Percentiles rank a stretch among this genome's conserved stretches.
phyloP scores from a whole-genome alignment of 345 rosid species.

The Syzygium aromaticum region DNA sequence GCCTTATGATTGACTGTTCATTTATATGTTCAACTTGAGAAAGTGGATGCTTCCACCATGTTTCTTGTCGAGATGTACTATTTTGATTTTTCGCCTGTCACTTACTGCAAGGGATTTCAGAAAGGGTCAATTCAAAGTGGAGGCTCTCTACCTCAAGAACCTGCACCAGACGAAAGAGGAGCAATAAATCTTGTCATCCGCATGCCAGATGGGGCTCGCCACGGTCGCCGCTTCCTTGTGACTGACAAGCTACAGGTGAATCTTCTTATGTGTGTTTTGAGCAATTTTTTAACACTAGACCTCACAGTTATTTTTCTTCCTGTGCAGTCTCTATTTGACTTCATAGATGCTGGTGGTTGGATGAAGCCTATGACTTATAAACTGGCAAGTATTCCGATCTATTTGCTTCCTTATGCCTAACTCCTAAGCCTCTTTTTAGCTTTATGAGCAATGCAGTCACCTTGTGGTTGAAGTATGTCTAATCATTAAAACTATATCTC shows the following conservation, averaged over 20 bases:
- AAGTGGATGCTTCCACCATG: neutral
- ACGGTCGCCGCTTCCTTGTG: constrained; percentile 67
- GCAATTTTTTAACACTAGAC: neutral
- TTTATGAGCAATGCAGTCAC: neutral
- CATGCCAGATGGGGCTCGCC: constrained; percentile 83
- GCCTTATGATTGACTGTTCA: neutral
- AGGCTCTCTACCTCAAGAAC: constrained; percentile 47
- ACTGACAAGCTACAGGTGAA: constrained; percentile 78
- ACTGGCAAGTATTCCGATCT: constrained; percentile 40
- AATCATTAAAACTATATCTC: neutral
- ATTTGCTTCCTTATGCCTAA: neutral
- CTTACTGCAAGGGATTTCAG: constrained; percentile 20
- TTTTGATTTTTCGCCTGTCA: neutral
- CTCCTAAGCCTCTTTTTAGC: neutral
- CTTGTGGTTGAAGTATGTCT: neutral
- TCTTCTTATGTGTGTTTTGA: neutral
- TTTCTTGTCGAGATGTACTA: constrained; percentile 16
- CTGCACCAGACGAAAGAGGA: constrained; percentile 45
- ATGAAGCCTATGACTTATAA: constrained; percentile 63
- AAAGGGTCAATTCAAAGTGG: constrained; percentile 22
- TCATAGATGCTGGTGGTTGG: constrained; percentile 49
- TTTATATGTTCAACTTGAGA: neutral
- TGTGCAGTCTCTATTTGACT: constrained; percentile 60
- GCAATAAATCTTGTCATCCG: constrained; percentile 56
- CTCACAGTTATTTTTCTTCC: constrained; percentile 13